These are phyloP conservation scores for Pythium sp. DNA, from an alignment of 352 stramenopile genomes.

Conservation along the genomic window DNA sequence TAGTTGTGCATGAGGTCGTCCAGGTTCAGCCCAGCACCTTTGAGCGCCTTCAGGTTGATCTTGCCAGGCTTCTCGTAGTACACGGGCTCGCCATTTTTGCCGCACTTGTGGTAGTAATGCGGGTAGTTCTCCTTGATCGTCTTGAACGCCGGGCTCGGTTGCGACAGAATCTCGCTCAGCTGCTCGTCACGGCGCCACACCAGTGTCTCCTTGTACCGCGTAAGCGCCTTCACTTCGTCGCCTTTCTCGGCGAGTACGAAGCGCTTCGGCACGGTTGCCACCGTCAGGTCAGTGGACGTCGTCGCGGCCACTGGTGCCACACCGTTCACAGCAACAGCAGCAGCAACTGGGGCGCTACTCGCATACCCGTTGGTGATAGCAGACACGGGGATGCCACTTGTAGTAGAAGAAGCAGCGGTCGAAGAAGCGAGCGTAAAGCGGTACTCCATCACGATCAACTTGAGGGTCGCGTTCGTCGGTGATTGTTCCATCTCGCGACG, in stretches of 20 bases:
- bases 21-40: slow-evolving; percentile 65
- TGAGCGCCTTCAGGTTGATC: slow-evolving; percentile 86
- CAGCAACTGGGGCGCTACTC: not conserved
- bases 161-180: slow-evolving; percentile 73
- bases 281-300: slow-evolving; percentile 17
- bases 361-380: slow-evolving; percentile 1
- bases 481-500: slow-evolving; percentile 14
- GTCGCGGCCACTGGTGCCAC: not conserved
- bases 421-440: slow-evolving; percentile 34
- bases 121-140: slow-evolving; percentile 91
- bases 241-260: slow-evolving; percentile 82
- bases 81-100: slow-evolving; percentile 73
- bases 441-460: slow-evolving; percentile 77
- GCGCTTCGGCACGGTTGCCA: slow-evolving; percentile 43
- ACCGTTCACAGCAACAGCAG: not conserved
- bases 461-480: slow-evolving; percentile 41
- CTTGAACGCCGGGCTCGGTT: slow-evolving; percentile 67
- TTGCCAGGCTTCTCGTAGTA: slow-evolving; percentile 88
- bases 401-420: not conserved
- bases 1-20: slow-evolving; percentile 87
- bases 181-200: slow-evolving; percentile 80
- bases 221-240: slow-evolving; percentile 55
- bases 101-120: slow-evolving; percentile 88
- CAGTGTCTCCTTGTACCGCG: slow-evolving; percentile 69
- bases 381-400: not conserved